Evolutionary conservation across 495 filamentous ascomycete genomes (phyloP), one percentile per base, ranked within the genome.

Genomic region (Penicillium diatomitis): DNA sequence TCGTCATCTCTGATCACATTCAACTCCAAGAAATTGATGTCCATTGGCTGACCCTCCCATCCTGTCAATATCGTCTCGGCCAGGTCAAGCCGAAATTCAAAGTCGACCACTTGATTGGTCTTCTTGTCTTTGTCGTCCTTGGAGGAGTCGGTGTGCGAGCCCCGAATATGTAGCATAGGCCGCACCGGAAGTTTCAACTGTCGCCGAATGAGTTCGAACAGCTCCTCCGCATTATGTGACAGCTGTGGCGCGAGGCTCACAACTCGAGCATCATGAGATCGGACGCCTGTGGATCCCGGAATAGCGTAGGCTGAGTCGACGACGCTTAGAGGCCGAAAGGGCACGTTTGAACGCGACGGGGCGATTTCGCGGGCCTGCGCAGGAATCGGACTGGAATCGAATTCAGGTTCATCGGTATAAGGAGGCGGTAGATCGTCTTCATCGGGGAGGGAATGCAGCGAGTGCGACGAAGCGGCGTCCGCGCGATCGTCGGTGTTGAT

Each of bases 81-180:
- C 4, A 72, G 55, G 36, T 74, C 65, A 11, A 74, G 50, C 12
- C 49, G 56, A 50, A 74, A 74, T 6, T 63, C 36, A 36, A 74
- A 74, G 51, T 74, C 71, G 2, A 56, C 55, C 7, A 72, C 62
- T 2, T 44, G 56, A 42, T 60, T 56, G 32, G 38, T 59, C n/a
- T 53, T 56, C 31, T 61, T 64, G 11, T 72, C 53, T n/a, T 68
- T 65, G 6, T 49, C 49, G 46, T 57, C 49, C 6, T 54, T 46
- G 9, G 45, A 48, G 3, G 54, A 50, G 36, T 71, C 63, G 6
- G 48, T 58, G 44, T 74, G 71, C 4, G 53, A 55, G 28, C 71
- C 71, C 27, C 51, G 44, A 12, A 74, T 47, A 33, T 41, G 42
- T n/a, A 74, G 58, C 5, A 58, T 49, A 8, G 68, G 69, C 1